phyloP scores from a whole-genome alignment of 768 basidiomycete species.

The Jaapia argillacea region DNA sequence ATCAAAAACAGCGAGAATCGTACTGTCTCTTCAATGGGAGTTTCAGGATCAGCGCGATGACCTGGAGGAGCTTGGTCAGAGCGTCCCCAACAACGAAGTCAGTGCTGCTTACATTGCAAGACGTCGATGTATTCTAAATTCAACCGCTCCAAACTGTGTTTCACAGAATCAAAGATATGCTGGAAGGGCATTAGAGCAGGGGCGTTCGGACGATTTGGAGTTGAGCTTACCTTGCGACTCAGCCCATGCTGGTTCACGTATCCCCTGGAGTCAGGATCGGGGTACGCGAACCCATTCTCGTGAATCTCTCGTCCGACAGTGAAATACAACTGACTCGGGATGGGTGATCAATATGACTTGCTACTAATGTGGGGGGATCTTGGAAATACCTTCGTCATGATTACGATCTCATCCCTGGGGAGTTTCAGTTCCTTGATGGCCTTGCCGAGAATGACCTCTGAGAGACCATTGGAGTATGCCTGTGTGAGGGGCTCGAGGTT shows the following conservation, averaged over 20 bases:
- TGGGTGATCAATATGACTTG: neutral
- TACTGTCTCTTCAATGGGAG: conserved; percentile 28
- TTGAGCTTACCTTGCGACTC: conserved; percentile 30
- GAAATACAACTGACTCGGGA: conserved; percentile 6
- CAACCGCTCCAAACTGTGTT: neutral
- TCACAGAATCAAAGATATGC: conserved; percentile 25
- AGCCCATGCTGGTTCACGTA: conserved; percentile 47
- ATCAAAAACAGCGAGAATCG: too few relatives aligned
- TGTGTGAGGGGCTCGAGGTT: too few relatives aligned
- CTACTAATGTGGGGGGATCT: neutral
- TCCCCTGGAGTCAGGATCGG: conserved; percentile 18
- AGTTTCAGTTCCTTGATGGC: conserved; percentile 26
- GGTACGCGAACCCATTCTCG: conserved; percentile 1
- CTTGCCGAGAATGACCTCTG: conserved; percentile 28
- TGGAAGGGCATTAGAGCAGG: conserved; percentile 15
- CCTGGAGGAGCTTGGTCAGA: conserved; percentile 12
- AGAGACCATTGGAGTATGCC: conserved; percentile 20
- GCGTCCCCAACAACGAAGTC: neutral
- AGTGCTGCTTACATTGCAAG: conserved; percentile 20
- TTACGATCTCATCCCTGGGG: conserved; percentile 30
- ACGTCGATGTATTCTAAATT: conserved; percentile 28
- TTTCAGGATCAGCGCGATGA: conserved; percentile 28
- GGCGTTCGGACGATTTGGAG: too few relatives aligned
- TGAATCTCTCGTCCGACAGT: conserved; percentile 9
- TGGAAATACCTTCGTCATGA: conserved; percentile 30